A percentile compares a stretch with the other conserved stretches of the same genome.
Conservation (phyloP, 805 yeast species). For the Nakazawaea wyomingensis region DNA sequence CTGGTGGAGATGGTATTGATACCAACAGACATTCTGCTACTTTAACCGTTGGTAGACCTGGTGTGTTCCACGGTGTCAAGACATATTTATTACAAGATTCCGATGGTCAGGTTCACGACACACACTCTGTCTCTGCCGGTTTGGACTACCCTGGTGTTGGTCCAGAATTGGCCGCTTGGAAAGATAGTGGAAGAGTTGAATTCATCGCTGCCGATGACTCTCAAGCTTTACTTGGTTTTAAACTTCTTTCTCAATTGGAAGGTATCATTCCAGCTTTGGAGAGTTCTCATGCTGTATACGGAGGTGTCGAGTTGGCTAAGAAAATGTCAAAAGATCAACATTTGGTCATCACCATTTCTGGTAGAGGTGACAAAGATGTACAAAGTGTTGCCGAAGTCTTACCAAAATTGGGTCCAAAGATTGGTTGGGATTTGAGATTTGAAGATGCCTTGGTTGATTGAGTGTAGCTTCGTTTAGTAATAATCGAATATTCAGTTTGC, state of each 20-base stretch:
- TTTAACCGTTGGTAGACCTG: slow-evolving; percentile 89
- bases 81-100: slow-evolving; percentile 86
- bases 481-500: no score
- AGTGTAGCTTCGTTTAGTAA: no score
- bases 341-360: slow-evolving; percentile 85
- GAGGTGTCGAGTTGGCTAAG: slow-evolving; percentile 86
- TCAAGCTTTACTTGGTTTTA: slow-evolving; percentile 91
- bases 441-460: slow-evolving; percentile 28
- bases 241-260: slow-evolving; percentile 81
- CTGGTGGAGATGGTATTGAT: slow-evolving; percentile 96
- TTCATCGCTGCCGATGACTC: slow-evolving; percentile 93
- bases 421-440: slow-evolving; percentile 95
- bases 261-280: slow-evolving; percentile 99
- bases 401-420: slow-evolving; percentile 84
- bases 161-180: slow-evolving; percentile 96
- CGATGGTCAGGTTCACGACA: slow-evolving; percentile 96
- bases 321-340: slow-evolving; percentile 74
- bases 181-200: slow-evolving; percentile 85
- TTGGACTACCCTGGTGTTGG: slow-evolving; percentile 99
- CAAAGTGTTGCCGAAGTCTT: slow-evolving; percentile 94
- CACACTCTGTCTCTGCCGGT: slow-evolving; percentile 98
- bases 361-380: slow-evolving; percentile 99
- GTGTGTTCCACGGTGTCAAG: slow-evolving; percentile 97
- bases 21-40: slow-evolving; percentile 92
- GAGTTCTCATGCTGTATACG: slow-evolving; percentile 93